These are phyloP conservation scores for Schrenkiella parvula DNA, from an alignment of 345 rosid species.

Conservation along the genomic window DNA sequence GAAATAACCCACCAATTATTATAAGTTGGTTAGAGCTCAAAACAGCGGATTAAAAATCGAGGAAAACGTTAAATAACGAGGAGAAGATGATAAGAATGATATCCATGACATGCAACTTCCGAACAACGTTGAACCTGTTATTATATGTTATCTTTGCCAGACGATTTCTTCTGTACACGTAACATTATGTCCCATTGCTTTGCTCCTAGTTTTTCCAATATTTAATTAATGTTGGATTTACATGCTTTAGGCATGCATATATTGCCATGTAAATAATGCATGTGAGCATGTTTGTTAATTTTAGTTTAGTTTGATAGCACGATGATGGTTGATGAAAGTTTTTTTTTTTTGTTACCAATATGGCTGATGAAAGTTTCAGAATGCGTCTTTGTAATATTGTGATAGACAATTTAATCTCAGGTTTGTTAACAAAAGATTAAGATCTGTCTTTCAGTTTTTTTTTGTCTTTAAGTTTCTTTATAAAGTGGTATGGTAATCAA, in stretches of 20 bases:
- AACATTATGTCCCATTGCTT: neutral
- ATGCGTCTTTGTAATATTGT: neutral
- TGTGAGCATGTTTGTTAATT: conserved; percentile 1
- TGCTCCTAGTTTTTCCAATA: conserved; percentile 1
- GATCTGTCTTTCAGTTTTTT: too few species aligned
- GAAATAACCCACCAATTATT: neutral
- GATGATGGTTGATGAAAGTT: too few species aligned
- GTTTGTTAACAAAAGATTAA: neutral
- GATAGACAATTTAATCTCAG: neutral
- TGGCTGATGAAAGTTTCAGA: neutral
- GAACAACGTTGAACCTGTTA: conserved; percentile 20
- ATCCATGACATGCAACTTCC: conserved; percentile 15
- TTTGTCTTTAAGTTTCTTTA: too few species aligned
- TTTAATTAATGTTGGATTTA: conserved; percentile 14
- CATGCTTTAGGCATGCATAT: conserved; percentile 25
- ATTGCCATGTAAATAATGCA: neutral
- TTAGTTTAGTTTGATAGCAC: neutral
- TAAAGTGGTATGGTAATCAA: neutral
- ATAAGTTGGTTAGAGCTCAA: neutral
- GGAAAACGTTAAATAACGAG: neutral
- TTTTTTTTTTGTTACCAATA: too few species aligned
- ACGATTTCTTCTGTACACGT: conserved; percentile 13
- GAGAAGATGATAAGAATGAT: conserved; percentile 21
- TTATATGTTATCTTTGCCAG: conserved; percentile 27
- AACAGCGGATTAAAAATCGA: neutral